These are phyloP conservation scores for Ceriops tagal DNA, from an alignment of 345 rosid species.

Conservation along the genomic window DNA sequence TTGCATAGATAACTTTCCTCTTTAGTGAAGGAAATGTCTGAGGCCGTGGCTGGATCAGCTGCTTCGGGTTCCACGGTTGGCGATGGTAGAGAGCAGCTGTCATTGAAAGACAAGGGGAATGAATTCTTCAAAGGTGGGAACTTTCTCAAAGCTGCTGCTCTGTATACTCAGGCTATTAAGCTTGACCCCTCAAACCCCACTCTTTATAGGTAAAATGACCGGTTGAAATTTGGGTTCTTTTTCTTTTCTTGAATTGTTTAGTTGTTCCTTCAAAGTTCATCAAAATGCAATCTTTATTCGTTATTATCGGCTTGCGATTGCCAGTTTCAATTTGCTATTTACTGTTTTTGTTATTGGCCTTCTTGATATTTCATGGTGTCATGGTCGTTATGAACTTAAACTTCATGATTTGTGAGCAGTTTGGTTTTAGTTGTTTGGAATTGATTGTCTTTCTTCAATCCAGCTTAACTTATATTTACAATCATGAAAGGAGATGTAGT, in stretches of 20 bases:
- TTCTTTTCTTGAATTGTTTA: not conserved
- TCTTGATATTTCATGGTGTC: not conserved
- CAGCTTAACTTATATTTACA: too few species aligned
- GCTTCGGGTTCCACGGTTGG: conserved; percentile 23
- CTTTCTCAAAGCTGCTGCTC: conserved; percentile 96
- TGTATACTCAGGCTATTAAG: conserved; percentile 95
- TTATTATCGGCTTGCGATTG: not conserved
- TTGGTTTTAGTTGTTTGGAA: too few species aligned
- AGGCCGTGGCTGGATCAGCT: conserved; percentile 44
- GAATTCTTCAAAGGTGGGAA: conserved; percentile 94
- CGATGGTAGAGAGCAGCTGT: conserved; percentile 39
- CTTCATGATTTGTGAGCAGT: too few species aligned
- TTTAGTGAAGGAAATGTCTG: conserved; percentile 35
- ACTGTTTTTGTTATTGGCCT: conserved; percentile 1
- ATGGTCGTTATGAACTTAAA: too few species aligned
- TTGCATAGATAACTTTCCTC: not conserved
- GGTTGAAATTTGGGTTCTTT: not conserved
- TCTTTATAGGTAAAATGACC: conserved; percentile 60
- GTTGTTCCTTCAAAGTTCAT: not conserved
- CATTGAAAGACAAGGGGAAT: conserved; percentile 86
- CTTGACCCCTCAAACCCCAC: conserved; percentile 87
- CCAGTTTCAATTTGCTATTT: conserved; percentile 5
- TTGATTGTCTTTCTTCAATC: too few species aligned
- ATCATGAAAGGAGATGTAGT: too few species aligned
- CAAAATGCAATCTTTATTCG: conserved; percentile 22